Base-by-base conservation (phyloP, 2,329 filamentous ascomycete species). In the Ceratocystis harringtonii region DNA sequence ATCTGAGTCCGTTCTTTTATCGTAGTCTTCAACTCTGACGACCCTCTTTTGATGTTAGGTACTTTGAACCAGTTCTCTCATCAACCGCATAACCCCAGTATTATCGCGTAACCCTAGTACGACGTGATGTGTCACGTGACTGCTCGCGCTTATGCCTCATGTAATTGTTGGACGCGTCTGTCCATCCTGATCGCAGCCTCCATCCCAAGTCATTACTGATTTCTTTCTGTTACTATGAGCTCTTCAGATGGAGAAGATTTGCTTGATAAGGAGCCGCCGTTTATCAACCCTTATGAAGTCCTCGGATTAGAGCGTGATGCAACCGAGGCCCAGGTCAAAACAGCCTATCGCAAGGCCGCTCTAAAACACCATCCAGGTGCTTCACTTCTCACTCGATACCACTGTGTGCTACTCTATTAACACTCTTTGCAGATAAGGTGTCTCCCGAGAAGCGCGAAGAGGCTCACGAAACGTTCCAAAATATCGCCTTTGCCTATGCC, bases 401-500 rank as follows among this genome's bases (percentile, higher is more conserved):
- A 41, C 36, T 41, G 36, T 41, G 12, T 41, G 10, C 36, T 41
- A 15, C 19, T 6, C 30, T 43, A 2, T 55, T 62, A 19, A 45
- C 25, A 10, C 12, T 50, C 25, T 48, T 57, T n/a, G 55, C 67
- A 88, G 91, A 96, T 81, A 96, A 96, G 78, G 89, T 85, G 3
- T 70, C 83, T 17, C 79, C 82, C 0, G 80, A 84, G 25, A 77
- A 86, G 63, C 90, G 90, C 72, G 81, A 85, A 30, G 77, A 81
- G 52, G 92, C 94, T 1, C 87, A 96, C 70, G 79, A 81, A 68
- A 87, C 83, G 64, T 99, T 99, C 74, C 94, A 99, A 75, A 81
- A 88, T 70, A 85, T 99, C 70, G 92, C 92, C 28, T 92, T 96
- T 72, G 92, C 94, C 63, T 96, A 97, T 73, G 92, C 91, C 43